Evolutionary conservation across 2,329 filamentous ascomycete species (phyloP), one percentile per base, ranked within the genome.

Genomic region (Aureobasidium sp.): DNA sequence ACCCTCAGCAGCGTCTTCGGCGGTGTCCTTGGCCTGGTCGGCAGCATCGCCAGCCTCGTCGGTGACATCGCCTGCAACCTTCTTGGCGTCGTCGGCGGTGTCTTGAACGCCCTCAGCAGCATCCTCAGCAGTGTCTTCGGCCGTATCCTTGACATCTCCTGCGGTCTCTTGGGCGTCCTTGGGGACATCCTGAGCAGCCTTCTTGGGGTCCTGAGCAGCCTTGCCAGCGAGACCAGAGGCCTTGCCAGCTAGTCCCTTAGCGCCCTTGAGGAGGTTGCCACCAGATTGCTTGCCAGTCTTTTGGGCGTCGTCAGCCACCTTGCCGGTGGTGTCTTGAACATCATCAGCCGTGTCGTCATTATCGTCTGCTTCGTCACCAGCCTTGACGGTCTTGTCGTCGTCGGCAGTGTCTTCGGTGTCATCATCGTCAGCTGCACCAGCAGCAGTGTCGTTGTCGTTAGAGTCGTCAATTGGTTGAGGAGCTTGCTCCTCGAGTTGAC

Each of bases 211-310:
- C 58, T 77, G 66, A 34, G 69, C 68, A 15, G 71, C 71, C 69
- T 79, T 77, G 67, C 75, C 75, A 34, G 77, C 77, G 44, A 79
- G 70, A 61, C 74, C 75, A n/a, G 74, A 74, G 39, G 78, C 78
- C 67, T 77, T 76, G 64, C 75, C 77, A 66, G 78, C 77, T 26
- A 80, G 74, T 62, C 76, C 76, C 55, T 78, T 75, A 42, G 77
- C 77, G 63, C 76, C 75, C 63, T 73, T 76, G 66, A 78, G 64
- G 17, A 77, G 71, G 61, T 76, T 74, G 50, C 74, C 71, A 52
- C 70, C 71, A 32, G 70, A 65, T 65, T 74, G 66, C 66, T 75
- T 68, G 52, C 71, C 70, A 50, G 71, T 64, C 36, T 67, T 63
- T 42, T 74, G 70, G 26, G 66, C 63, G 34, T 64, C 62, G 65